Evolutionary conservation across 352 stramenopile genomes (phyloP), one percentile per base, ranked within the genome.

Genomic region (Aphanomyces euteiches): DNA sequence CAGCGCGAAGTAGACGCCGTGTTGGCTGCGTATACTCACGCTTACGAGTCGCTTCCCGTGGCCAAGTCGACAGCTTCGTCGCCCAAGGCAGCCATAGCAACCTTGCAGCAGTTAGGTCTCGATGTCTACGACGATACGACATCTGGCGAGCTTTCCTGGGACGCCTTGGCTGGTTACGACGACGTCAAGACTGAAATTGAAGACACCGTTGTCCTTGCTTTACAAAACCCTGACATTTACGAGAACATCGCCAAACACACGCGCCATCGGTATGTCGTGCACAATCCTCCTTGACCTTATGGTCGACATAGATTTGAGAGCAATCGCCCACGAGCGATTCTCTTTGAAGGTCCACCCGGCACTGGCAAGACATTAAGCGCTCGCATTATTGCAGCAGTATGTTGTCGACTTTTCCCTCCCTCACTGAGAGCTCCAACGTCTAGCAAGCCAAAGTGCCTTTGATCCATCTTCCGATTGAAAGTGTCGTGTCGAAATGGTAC

Each of bases 401-500:
- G 37, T 45, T 7, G 37, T 47, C 37, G 0, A 21, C 15, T 19
- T 12, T 38, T 21, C 41, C 56, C n/a, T 41, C 10, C 21, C 39
- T 15, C n/a, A 13, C 38, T 38, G 7, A 12, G 40, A 36, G 3
- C 5, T 66, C 6, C 13, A 38, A 41, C 28, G 10, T 28, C 10
- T 86, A 93, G 67, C 85, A 97, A 76, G 90, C 90, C 13, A 90
- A 93, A 5, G 89, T 96, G 43, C 93, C 93, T 15, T 92, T 98
- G 83, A 92, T 98, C 59, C 92, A 97, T 67, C 90, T 98, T 67
- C 89, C 90, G 0, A 95, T 98, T 41, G 93, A 98, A 75, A 96
- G 84, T 68, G 87, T 98, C 56, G 89, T 97, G 43, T 96, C 88
- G 37, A 98, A 98, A 73, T 98, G 88, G 88, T 98, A 98, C 61